phyloP scores from a whole-genome alignment of 345 rosid species.

The Adansonia digitata region DNA sequence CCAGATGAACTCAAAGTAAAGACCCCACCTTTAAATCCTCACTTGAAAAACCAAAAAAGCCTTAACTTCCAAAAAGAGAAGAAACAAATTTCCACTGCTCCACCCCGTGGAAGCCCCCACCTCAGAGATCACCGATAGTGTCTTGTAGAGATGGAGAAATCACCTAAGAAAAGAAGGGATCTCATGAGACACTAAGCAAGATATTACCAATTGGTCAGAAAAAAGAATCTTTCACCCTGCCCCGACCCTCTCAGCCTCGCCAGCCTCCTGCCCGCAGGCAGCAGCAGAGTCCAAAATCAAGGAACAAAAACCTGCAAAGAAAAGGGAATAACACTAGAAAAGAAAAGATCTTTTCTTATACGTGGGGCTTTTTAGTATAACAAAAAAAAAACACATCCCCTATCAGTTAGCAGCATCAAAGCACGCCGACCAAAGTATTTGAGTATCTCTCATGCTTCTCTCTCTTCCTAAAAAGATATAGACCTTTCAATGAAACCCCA shows the following conservation, averaged over 20 bases:
- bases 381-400: constrained; percentile 12
- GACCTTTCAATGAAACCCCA: constrained; percentile 47
- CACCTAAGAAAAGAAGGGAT: constrained; percentile 26
- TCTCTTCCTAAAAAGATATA: constrained; percentile 31
- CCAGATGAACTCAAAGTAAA: constrained; percentile 17
- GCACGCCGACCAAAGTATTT: constrained; percentile 49
- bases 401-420: constrained; percentile 45
- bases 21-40: constrained; percentile 14
- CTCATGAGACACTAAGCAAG: constrained; percentile 11
- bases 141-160: constrained; percentile 21
- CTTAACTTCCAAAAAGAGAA: neutral
- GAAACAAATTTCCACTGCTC: neutral
- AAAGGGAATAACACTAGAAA: constrained; percentile 10
- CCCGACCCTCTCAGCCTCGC: neutral
- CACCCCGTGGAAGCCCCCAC: neutral
- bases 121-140: neutral
- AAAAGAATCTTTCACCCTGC: neutral
- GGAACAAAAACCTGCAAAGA: constrained; percentile 59
- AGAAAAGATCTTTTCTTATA: constrained; percentile 24
- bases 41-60: constrained; percentile 3
- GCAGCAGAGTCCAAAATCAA: constrained; percentile 38
- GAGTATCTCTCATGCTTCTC: constrained; percentile 5
- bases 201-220: constrained; percentile 24
- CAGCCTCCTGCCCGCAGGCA: neutral
- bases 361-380: constrained; percentile 36